These are phyloP conservation scores for Ambrosiella beaveri DNA, from an alignment of 2,329 filamentous ascomycete species.

Conservation along the genomic window DNA sequence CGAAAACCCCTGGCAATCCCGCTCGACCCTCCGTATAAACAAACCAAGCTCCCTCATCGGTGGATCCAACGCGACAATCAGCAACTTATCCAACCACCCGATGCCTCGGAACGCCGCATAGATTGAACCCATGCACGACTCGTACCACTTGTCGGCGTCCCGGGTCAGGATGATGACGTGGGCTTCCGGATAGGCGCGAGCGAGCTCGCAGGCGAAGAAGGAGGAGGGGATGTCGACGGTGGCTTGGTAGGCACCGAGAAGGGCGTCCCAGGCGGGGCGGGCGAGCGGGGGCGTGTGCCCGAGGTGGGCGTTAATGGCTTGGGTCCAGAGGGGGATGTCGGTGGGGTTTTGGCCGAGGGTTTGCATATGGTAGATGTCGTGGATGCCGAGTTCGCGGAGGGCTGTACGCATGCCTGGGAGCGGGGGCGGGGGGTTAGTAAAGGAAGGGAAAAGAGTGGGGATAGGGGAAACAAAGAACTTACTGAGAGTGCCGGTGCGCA, in stretches of 20 bases:
- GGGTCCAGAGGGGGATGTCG: slow-evolving; percentile 16
- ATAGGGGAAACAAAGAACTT: slow-evolving; percentile 10
- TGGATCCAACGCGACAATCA: slow-evolving; percentile 18
- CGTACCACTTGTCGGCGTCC: slow-evolving; percentile 24
- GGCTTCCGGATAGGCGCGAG: slow-evolving; percentile 21
- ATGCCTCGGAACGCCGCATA: slow-evolving; percentile 13
- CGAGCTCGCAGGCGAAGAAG: slow-evolving; percentile 28
- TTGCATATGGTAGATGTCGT: slow-evolving; percentile 23
- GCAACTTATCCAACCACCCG: slow-evolving; percentile 8
- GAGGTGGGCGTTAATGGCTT: slow-evolving; percentile 17
- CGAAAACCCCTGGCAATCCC: slow-evolving; percentile 12
- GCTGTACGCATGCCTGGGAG: slow-evolving; percentile 20
- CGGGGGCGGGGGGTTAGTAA: not conserved
- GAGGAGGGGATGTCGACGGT: slow-evolving; percentile 39
- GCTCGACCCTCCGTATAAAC: slow-evolving; percentile 16
- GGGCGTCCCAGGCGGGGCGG: slow-evolving; percentile 28
- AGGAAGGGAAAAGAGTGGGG: not conserved
- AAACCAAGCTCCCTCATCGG: slow-evolving; percentile 19
- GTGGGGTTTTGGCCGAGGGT: slow-evolving; percentile 11
- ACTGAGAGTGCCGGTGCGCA: slow-evolving; percentile 25
- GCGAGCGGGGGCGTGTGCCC: slow-evolving; percentile 17
- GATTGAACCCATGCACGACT: slow-evolving; percentile 18
- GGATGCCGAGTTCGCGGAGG: slow-evolving; percentile 21
- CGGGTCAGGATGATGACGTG: slow-evolving; percentile 25
- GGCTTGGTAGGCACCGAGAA: slow-evolving; percentile 28